Evolutionary conservation across 2,329 filamentous ascomycete species (phyloP).

Genomic region (Cytospora leucostoma): DNA sequence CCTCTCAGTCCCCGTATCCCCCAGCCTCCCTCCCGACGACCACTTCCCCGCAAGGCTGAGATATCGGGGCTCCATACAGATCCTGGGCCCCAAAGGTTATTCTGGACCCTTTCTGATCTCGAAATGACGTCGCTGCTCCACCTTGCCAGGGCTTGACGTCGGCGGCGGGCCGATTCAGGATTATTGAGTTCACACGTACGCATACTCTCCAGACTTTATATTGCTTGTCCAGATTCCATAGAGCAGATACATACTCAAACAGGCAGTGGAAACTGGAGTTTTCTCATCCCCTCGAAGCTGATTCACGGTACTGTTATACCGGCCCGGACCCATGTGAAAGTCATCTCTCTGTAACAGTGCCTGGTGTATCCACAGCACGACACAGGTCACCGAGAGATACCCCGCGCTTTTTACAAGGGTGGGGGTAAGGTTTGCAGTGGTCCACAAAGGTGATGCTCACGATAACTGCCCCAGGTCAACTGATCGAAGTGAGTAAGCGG

Average conservation of each 20-base stretch:
- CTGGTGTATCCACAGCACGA: neutral
- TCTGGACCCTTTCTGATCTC: conserved; percentile 2
- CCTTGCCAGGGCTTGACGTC: neutral
- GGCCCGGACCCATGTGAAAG: neutral
- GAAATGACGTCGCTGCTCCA: conserved; percentile 11
- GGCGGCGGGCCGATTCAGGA: neutral
- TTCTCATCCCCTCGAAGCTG: neutral
- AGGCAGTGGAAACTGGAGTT: neutral
- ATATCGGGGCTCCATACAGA: neutral
- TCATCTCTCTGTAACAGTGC: neutral
- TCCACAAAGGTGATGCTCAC: neutral
- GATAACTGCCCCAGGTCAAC: neutral
- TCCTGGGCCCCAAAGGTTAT: neutral
- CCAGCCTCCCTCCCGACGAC: neutral
- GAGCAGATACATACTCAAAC: neutral
- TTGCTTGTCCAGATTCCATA: neutral
- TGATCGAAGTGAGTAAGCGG: neutral
- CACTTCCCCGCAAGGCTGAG: neutral
- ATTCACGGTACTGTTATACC: neutral
- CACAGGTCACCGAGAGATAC: neutral
- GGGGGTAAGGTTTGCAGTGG: neutral
- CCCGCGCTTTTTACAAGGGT: neutral
- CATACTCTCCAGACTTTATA: too few species aligned
- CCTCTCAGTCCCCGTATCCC: too few species aligned
- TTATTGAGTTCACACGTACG: neutral